phyloP scores from a whole-genome alignment of 345 rosid species.

The Dovyalis caffra region DNA sequence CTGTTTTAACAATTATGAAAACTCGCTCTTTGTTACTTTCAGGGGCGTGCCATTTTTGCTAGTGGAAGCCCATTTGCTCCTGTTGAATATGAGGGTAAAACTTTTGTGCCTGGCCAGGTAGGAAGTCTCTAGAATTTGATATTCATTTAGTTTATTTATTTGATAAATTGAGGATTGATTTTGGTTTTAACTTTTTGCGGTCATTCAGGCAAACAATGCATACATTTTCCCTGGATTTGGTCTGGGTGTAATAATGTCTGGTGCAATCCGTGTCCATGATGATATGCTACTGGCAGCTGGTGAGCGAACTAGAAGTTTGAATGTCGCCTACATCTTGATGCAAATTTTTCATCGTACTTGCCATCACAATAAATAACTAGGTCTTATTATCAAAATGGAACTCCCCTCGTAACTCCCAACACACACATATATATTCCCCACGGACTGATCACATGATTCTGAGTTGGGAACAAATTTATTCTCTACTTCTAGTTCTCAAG shows the following conservation, averaged over 20 bases:
- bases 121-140: background rate
- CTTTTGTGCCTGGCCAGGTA: slow-evolving; percentile 82
- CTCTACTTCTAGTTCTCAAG: background rate
- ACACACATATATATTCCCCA: too few species aligned
- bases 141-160: background rate
- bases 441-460: background rate
- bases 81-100: slow-evolving; percentile 64
- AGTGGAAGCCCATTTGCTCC: slow-evolving; percentile 94
- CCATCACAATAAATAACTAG: background rate
- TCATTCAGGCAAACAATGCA: slow-evolving; percentile 85
- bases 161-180: slow-evolving; percentile 6
- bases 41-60: slow-evolving; percentile 94
- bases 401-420: too few species aligned
- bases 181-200: background rate
- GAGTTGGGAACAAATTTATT: background rate
- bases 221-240: slow-evolving; percentile 97
- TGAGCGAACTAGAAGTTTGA: slow-evolving; percentile 28
- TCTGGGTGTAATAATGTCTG: slow-evolving; percentile 91
- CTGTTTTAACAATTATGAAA: background rate
- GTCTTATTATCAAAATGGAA: too few species aligned
- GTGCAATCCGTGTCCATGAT: slow-evolving; percentile 90
- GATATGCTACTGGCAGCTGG: slow-evolving; percentile 94
- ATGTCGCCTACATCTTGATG: background rate
- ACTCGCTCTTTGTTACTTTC: slow-evolving; percentile 11
- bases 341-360: background rate